A percentile compares a stretch with the other conserved stretches of the same genome.
phyloP scores from a whole-genome alignment of 768 basidiomycete genomes.

The Leucocoprinus sp. region DNA sequence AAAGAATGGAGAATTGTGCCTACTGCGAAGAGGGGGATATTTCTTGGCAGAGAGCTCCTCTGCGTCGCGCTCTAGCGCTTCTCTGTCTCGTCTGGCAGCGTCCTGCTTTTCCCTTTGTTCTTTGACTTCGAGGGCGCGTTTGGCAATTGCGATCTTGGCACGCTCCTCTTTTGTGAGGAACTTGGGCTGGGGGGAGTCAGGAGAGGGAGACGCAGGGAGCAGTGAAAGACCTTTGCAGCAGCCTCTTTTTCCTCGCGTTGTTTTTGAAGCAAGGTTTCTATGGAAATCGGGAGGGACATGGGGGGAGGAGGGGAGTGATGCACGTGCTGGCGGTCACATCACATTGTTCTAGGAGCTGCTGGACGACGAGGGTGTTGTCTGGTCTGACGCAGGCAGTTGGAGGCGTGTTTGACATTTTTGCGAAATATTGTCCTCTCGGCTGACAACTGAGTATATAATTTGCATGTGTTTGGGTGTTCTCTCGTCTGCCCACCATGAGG shows the following conservation, averaged over 20 bases:
- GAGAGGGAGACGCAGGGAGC: background rate
- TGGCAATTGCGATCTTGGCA: constrained; percentile 80
- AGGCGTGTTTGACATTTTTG: constrained; percentile 67
- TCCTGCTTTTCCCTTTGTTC: constrained; percentile 66
- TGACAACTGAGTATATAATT: no score
- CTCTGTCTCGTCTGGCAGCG: constrained; percentile 48
- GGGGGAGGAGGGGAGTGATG: constrained; percentile 4
- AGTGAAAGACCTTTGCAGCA: constrained; percentile 66
- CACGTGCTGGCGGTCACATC: constrained; percentile 10
- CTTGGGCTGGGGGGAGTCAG: constrained; percentile 56
- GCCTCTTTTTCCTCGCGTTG: constrained; percentile 87
- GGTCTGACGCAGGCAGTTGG: constrained; percentile 36
- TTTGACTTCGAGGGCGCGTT: constrained; percentile 76
- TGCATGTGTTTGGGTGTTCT: constrained; percentile 22
- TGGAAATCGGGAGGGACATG: constrained; percentile 64
- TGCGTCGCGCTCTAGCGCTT: constrained; percentile 68
- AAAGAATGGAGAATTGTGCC: constrained; percentile 17
- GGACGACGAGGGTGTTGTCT: constrained; percentile 63
- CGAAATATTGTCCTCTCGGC: constrained; percentile 81
- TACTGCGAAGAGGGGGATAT: no score
- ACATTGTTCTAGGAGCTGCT: constrained; percentile 47
- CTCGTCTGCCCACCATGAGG: constrained; percentile 51
- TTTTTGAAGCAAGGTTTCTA: constrained; percentile 78
- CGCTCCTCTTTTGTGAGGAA: constrained; percentile 92
- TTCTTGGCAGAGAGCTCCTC: constrained; percentile 47